A percentile compares a stretch with the other conserved stretches of the same genome.
phyloP scores from a whole-genome alignment of 2,329 filamentous ascomycete genomes.

The Aspergillus ochraceus region DNA sequence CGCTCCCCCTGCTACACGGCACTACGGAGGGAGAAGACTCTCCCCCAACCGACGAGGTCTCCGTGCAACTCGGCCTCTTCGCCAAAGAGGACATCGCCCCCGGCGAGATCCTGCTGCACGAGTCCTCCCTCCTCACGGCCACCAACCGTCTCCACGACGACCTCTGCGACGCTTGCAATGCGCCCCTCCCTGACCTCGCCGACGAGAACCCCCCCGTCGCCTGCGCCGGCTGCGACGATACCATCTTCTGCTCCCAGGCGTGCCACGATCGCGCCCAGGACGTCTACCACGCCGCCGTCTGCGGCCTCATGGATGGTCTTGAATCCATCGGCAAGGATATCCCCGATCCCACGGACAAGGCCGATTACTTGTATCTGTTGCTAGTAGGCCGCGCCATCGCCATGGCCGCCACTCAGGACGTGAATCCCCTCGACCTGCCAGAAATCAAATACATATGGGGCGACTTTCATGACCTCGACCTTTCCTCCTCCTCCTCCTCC shows the following conservation, averaged over 20 bases:
- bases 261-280: slow-evolving; percentile 58
- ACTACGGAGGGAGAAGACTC: slow-evolving; percentile 8
- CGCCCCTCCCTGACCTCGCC: slow-evolving; percentile 63
- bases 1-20: slow-evolving; percentile 68
- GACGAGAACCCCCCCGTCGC: slow-evolving; percentile 38
- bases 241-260: slow-evolving; percentile 59
- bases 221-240: slow-evolving; percentile 58
- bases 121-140: slow-evolving; percentile 83
- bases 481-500: slow-evolving; percentile 13
- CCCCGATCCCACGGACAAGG: slow-evolving; percentile 56
- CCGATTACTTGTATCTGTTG: slow-evolving; percentile 61
- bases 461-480: slow-evolving; percentile 52
- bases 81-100: slow-evolving; percentile 77
- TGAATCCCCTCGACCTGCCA: slow-evolving; percentile 60
- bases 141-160: slow-evolving; percentile 85
- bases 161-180: slow-evolving; percentile 86
- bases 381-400: slow-evolving; percentile 60
- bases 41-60: slow-evolving; percentile 38
- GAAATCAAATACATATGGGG: slow-evolving; percentile 67
- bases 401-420: slow-evolving; percentile 59
- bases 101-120: slow-evolving; percentile 73
- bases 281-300: slow-evolving; percentile 60
- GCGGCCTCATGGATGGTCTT: slow-evolving; percentile 52
- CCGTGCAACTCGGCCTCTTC: slow-evolving; percentile 83
- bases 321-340: slow-evolving; percentile 61